These are phyloP conservation scores for Avena sativa DNA, from an alignment of 176 grass and related monocot genomes.

Conservation along the genomic window DNA sequence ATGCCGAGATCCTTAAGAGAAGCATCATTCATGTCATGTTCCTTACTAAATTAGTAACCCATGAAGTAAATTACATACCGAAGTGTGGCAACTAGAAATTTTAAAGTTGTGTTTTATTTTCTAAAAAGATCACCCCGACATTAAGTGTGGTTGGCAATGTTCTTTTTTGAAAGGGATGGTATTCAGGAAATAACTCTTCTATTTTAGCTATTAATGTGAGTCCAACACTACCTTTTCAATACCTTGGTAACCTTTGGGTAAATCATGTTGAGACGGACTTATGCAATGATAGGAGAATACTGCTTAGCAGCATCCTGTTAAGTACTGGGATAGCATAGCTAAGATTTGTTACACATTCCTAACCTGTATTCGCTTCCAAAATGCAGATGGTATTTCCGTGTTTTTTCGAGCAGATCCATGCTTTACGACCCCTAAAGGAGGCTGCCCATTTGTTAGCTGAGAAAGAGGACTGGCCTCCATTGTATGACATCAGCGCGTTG, in stretches of 20 bases:
- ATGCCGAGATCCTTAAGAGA: constrained; percentile 22
- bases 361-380: neutral
- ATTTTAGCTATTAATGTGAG: constrained; percentile 6
- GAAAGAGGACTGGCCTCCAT: constrained; percentile 73
- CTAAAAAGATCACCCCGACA: neutral
- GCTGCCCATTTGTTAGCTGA: constrained; percentile 78
- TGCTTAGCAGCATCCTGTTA: neutral
- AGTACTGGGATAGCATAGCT: neutral
- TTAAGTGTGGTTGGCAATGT: neutral
- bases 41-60: constrained; percentile 2
- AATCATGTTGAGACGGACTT: neutral
- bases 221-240: neutral
- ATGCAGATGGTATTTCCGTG: constrained; percentile 82
- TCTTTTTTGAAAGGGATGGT: neutral
- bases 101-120: neutral
- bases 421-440: constrained; percentile 71
- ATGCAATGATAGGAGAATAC: neutral
- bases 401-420: constrained; percentile 86
- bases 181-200: neutral
- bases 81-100: neutral
- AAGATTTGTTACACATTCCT: neutral
- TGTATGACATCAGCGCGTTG: constrained; percentile 69
- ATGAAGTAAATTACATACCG: neutral
- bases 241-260: neutral
- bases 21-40: constrained; percentile 5